Conservation (phyloP, 2,329 filamentous ascomycete genomes). For the Hypoxylon sp. region DNA sequence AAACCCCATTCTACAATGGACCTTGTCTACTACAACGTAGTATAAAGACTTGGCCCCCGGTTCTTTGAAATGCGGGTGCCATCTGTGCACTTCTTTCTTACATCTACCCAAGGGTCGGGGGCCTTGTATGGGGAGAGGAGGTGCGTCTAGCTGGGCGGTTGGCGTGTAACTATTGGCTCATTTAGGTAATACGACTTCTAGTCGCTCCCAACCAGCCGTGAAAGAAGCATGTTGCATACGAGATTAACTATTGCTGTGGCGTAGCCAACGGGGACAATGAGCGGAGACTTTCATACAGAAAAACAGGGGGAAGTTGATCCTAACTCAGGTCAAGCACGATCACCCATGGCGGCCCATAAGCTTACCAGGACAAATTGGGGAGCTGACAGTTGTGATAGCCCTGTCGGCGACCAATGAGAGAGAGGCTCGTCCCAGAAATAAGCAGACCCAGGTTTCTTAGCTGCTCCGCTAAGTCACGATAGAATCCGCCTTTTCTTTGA, state of each 20-base stretch:
- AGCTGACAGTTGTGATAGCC: slow-evolving; percentile 26
- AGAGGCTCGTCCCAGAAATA: slow-evolving; percentile 1
- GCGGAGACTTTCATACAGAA: slow-evolving; percentile 6
- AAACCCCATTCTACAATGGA: slow-evolving; percentile 20
- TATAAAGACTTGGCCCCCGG: slow-evolving; percentile 20
- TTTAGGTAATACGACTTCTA: slow-evolving; percentile 28
- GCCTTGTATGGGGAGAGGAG: slow-evolving; percentile 9
- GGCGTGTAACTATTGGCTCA: slow-evolving; percentile 25
- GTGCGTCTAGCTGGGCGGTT: slow-evolving; percentile 19
- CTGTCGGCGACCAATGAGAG: slow-evolving; percentile 22
- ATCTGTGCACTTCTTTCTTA: slow-evolving; percentile 18
- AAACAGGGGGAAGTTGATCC: slow-evolving; percentile 29
- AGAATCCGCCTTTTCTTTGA: slow-evolving; percentile 17
- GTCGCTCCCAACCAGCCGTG: slow-evolving; percentile 21
- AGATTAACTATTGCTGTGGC: slow-evolving; percentile 32
- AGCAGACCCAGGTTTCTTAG: slow-evolving; percentile 25
- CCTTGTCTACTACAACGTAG: slow-evolving; percentile 32
- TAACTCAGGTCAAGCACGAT: slow-evolving; percentile 24
- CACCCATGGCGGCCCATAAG: too few relatives aligned
- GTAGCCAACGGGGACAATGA: slow-evolving; percentile 21
- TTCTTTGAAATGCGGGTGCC: slow-evolving; percentile 21
- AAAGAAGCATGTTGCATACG: slow-evolving; percentile 21
- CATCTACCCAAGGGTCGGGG: slow-evolving; percentile 13
- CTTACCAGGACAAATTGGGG: slow-evolving; percentile 30
- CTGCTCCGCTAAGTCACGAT: slow-evolving; percentile 31